Percentiles rank a stretch among this genome's conserved stretches.
phyloP scores from a whole-genome alignment of 2,329 filamentous ascomycete genomes.

The Epichloe scottii region DNA sequence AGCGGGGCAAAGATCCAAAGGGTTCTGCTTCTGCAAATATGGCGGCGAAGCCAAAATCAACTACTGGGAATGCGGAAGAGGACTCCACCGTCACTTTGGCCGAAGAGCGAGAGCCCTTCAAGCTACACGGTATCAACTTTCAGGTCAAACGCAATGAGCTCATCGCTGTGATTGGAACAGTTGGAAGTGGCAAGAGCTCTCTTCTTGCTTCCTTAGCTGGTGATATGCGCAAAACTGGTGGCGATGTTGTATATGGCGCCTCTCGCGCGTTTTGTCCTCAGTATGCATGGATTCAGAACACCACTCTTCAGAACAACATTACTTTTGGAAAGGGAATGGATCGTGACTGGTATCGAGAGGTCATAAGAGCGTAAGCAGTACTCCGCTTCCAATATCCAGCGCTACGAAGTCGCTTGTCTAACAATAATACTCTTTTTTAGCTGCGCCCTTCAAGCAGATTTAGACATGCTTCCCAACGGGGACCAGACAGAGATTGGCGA shows the following conservation, averaged over 20 bases:
- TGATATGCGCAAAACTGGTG: constrained; percentile 78
- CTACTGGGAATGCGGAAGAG: constrained; percentile 24
- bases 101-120: constrained; percentile 55
- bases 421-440: constrained; percentile 18
- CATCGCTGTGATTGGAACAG: constrained; percentile 75
- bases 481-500: constrained; percentile 91
- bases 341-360: constrained; percentile 65
- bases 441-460: constrained; percentile 71
- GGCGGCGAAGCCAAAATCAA: constrained; percentile 19
- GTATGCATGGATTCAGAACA: constrained; percentile 96
- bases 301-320: constrained; percentile 79
- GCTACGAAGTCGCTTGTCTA: background rate
- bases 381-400: background rate
- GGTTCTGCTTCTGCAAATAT: constrained; percentile 21
- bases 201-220: constrained; percentile 80
- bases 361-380: constrained; percentile 57
- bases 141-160: constrained; percentile 62
- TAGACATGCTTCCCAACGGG: constrained; percentile 85
- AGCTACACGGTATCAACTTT: constrained; percentile 56
- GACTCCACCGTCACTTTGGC: constrained; percentile 43
- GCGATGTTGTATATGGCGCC: constrained; percentile 63
- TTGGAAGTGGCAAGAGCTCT: constrained; percentile 83
- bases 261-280: constrained; percentile 86
- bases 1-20: constrained; percentile 22
- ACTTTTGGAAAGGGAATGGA: constrained; percentile 74